Evolutionary conservation across 2,329 filamentous ascomycete genomes (phyloP).

Genomic region (Fusarium ramigenum): DNA sequence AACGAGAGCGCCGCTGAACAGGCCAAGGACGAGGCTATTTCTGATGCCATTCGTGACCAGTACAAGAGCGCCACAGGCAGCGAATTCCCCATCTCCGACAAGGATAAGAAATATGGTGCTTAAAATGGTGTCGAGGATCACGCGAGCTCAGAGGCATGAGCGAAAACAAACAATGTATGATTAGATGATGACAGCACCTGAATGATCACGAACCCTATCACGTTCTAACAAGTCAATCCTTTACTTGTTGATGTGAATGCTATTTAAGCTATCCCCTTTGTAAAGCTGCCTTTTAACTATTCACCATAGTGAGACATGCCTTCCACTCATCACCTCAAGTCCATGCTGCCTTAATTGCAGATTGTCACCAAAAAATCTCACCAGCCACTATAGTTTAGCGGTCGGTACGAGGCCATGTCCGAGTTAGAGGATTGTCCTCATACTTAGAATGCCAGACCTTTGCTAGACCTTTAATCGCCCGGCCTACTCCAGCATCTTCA

Average conservation of each 20-base stretch:
- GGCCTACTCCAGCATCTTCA: background rate
- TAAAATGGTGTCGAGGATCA: background rate
- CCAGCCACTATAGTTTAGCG: too few species aligned
- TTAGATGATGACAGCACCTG: background rate
- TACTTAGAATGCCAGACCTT: background rate
- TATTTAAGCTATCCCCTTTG: background rate
- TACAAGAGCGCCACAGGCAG: constrained; percentile 76
- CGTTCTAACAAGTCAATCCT: background rate
- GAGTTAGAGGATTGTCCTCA: background rate
- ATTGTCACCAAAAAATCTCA: background rate
- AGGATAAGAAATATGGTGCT: constrained; percentile 57
- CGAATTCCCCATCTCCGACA: constrained; percentile 77
- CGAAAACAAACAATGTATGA: background rate
- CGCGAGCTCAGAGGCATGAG: background rate
- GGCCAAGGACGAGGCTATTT: constrained; percentile 83
- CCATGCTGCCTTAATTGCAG: background rate
- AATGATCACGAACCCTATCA: constrained; percentile 7
- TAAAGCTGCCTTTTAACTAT: background rate
- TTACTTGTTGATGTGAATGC: background rate
- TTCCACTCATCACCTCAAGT: background rate
- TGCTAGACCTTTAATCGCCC: rapidly evolving
- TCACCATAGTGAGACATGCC: background rate
- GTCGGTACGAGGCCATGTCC: background rate
- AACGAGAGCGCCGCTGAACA: constrained; percentile 81
- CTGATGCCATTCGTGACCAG: constrained; percentile 73